Evolutionary conservation across 371 early-diverging fungal species (phyloP).

Genomic region (Mortierella sp.): DNA sequence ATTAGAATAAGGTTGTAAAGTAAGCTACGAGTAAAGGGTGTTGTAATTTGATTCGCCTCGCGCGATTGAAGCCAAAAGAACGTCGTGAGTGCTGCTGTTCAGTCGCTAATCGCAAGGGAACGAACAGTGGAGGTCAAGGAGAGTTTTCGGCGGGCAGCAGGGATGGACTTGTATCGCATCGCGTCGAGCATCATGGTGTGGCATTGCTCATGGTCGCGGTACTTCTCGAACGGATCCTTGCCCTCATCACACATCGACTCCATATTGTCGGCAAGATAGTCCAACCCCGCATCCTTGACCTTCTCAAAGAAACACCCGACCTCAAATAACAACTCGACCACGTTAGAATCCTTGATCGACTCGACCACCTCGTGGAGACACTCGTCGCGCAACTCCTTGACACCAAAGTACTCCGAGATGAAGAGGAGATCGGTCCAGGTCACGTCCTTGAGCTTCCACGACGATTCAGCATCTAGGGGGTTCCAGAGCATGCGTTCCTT

Average conservation of each 20-base stretch:
- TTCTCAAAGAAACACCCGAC: constrained; percentile 7
- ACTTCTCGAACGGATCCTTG: constrained; percentile 16
- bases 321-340: constrained; percentile 17
- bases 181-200: constrained; percentile 11
- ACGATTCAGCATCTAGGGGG: background rate
- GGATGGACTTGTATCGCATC: constrained; percentile 3
- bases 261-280: background rate
- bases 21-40: background rate
- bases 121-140: background rate
- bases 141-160: background rate
- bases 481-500: constrained; percentile 10
- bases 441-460: constrained; percentile 16
- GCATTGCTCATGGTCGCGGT: background rate
- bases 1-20: background rate
- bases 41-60: background rate
- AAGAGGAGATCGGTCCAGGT: constrained; percentile 12
- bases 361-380: constrained; percentile 7
- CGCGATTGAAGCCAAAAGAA: background rate
- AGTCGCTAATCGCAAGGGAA: background rate
- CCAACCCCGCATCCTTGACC: constrained; percentile 1
- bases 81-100: background rate
- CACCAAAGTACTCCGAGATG: constrained; percentile 10
- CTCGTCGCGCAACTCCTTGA: constrained; percentile 1
- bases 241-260: background rate
- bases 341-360: constrained; percentile 7